Conservation (phyloP, 140 eudicot genomes). For the Flaveria floridana region DNA sequence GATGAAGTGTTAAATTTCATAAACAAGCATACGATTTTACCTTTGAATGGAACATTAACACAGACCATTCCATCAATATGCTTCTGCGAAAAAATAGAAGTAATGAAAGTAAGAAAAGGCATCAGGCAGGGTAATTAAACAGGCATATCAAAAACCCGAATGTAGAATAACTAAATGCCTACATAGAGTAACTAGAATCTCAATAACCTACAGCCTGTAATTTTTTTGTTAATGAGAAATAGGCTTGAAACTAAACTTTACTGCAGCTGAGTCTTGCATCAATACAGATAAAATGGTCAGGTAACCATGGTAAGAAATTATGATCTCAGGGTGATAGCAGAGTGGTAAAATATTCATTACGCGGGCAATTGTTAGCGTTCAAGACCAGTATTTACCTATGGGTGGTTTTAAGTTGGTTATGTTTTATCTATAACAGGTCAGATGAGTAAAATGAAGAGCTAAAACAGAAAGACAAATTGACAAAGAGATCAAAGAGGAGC, state of each 20-base stretch:
- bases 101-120: not conserved
- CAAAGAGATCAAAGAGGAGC: not conserved
- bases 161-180: not conserved
- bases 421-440: not conserved
- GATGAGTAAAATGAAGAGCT: not conserved
- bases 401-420: not conserved
- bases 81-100: constrained; percentile 23
- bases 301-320: not conserved
- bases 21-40: not conserved
- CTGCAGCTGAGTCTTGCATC: not conserved
- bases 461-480: not conserved
- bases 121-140: not conserved
- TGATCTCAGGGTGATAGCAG: constrained; percentile 6
- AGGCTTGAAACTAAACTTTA: not conserved
- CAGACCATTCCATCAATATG: constrained; percentile 21
- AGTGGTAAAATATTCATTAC: not conserved
- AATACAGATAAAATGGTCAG: not conserved
- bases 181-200: not conserved
- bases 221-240: not conserved
- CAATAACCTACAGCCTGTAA: not conserved
- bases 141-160: not conserved
- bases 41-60: constrained; percentile 20
- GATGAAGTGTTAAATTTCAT: not conserved
- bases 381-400: not conserved
- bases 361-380: not conserved